Percentiles rank a stretch among this genome's conserved stretches.
These are phyloP conservation scores for Miscanthus sacchariflorus DNA, from an alignment of 202 grass and related monocot species.

Conservation along the genomic window DNA sequence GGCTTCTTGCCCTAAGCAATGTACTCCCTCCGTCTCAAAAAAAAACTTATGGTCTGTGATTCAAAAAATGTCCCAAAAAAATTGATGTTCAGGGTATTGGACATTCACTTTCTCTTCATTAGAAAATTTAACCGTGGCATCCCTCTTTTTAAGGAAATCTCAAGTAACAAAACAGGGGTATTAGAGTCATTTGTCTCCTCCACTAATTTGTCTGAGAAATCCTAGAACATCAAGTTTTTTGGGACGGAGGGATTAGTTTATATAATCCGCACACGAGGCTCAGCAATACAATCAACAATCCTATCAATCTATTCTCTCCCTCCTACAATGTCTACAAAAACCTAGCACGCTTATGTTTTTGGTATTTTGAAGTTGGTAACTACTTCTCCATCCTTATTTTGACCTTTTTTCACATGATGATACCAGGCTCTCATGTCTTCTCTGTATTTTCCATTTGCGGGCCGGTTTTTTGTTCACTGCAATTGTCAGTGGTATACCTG, in stretches of 20 bases:
- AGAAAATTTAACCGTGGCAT: not conserved
- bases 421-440: not conserved
- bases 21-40: too few species aligned
- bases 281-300: not conserved
- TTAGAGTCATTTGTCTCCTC: not conserved
- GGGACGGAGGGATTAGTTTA: not conserved
- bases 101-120: not conserved
- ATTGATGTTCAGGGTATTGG: too few species aligned
- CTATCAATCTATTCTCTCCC: not conserved
- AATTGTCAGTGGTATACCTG: slow-evolving; percentile 57
- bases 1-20: too few species aligned
- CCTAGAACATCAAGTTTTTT: not conserved
- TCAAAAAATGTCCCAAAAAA: too few species aligned
- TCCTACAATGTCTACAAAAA: not conserved
- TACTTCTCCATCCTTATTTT: too few species aligned
- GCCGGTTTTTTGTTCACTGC: slow-evolving; percentile 70
- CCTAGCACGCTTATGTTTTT: too few species aligned
- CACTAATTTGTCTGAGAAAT: not conserved
- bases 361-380: too few species aligned
- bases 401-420: not conserved
- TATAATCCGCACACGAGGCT: not conserved
- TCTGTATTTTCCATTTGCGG: slow-evolving; percentile 13
- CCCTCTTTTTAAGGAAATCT: not conserved
- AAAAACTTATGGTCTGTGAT: too few species aligned
- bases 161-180: not conserved